Evolutionary conservation across 148 eudicot genomes (phyloP).

Genomic region (Bassia scoparia): DNA sequence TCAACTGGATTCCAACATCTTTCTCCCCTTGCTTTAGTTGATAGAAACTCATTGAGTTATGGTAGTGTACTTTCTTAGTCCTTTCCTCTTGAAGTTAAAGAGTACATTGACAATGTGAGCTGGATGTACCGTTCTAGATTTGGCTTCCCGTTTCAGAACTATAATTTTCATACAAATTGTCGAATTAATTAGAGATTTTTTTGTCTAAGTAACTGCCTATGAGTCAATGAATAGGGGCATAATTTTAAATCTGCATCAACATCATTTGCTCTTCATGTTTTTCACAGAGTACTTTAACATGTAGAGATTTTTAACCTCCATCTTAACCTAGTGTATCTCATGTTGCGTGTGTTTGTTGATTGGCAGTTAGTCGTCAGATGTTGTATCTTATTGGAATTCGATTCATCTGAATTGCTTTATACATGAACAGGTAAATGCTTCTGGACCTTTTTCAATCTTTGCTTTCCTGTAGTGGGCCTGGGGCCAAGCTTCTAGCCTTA

Average conservation of each 20-base stretch:
- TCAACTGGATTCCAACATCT: no score
- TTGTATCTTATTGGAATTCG: no score
- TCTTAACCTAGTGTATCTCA: no score
- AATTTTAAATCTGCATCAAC: constrained; percentile 19
- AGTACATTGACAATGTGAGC: constrained; percentile 17
- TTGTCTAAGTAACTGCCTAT: constrained; percentile 14
- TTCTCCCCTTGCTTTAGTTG: no score
- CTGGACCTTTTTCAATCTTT: constrained; percentile 18
- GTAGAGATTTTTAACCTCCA: no score
- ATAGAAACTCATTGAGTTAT: no score
- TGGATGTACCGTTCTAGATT: constrained; percentile 9
- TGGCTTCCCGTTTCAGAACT: constrained; percentile 2
- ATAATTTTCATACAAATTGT: constrained; percentile 9
- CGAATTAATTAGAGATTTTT: constrained; percentile 5
- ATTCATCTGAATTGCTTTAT: constrained; percentile 22
- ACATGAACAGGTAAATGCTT: constrained; percentile 29
- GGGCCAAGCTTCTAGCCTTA: constrained; percentile 12
- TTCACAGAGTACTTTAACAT: constrained; percentile 23
- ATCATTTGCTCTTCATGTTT: constrained; percentile 19
- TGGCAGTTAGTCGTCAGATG: no score
- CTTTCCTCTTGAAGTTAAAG: background rate
- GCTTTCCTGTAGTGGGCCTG: constrained; percentile 11
- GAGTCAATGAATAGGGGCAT: constrained; percentile 22
- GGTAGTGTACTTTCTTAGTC: constrained; percentile 10
- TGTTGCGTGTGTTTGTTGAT: no score